phyloP scores from a whole-genome alignment of 371 early-diverging fungal genomes.

The Nematocida sp. region DNA sequence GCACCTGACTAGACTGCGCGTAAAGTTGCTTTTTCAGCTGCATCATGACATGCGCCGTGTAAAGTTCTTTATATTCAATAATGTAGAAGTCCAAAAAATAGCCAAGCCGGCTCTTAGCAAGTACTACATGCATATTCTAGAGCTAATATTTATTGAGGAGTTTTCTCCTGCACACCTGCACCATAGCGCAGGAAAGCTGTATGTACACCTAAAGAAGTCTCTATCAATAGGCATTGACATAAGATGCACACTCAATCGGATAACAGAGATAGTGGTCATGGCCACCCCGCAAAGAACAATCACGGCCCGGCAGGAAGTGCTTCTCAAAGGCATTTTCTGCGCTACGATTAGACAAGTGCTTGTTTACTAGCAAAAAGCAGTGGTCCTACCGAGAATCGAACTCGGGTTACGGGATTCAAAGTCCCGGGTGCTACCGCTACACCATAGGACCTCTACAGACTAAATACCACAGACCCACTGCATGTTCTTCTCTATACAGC shows the following conservation, averaged over 20 bases:
- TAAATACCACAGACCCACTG: too few relatives aligned
- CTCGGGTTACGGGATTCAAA: constrained; percentile 65
- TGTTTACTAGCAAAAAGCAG: not conserved
- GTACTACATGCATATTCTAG: constrained; percentile 16
- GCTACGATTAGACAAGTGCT: not conserved
- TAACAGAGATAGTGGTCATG: not conserved
- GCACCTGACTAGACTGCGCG: not conserved
- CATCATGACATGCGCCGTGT: not conserved
- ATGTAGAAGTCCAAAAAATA: not conserved
- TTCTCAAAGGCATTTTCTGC: not conserved
- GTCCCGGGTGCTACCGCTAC: constrained; percentile 64
- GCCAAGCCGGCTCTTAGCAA: not conserved
- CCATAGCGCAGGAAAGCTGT: not conserved
- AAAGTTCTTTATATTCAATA: not conserved
- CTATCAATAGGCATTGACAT: constrained; percentile 1
- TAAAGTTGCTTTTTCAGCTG: not conserved
- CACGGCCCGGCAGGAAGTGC: not conserved
- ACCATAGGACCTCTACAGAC: constrained; percentile 56
- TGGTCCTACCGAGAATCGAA: constrained; percentile 65
- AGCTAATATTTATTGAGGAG: constrained; percentile 15
- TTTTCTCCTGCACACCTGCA: constrained; percentile 1
- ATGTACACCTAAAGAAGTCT: constrained; percentile 9
- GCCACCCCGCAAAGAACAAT: not conserved
- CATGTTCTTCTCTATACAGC: not conserved
- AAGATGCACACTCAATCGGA: not conserved